Base-by-base conservation (phyloP, 768 basidiomycete genomes). In the Mycena galopus region DNA sequence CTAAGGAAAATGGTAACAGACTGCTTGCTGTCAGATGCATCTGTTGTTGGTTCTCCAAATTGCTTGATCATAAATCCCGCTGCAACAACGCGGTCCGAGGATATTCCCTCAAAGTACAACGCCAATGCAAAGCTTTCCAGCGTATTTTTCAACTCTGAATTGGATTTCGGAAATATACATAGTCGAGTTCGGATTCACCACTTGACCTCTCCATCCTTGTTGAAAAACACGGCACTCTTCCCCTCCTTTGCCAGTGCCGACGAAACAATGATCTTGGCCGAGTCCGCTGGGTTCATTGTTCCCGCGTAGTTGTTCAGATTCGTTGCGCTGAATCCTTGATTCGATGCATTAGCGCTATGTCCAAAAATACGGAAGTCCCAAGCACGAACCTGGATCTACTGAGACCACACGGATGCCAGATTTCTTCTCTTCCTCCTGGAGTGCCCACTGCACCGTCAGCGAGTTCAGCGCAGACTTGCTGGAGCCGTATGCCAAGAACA, bases 401-500 rank as follows among this genome's bases (percentile, higher is more conserved):
- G 56, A 42, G 3, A 59, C 56, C 23, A 71, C 65, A 16, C 65
- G 51, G 23, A 72, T 67, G 12, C 60, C 60, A 3, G 67, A 63
- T 8, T 65, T 65, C 21, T 69, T 73, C 27, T 68, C 12, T 16
- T 65, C n/a, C 42, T 73, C 67, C 53, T 64, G 32, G 1, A 62
- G 14, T 23, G 66, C 39, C 71, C 71, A 73, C 25, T 59, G 39
- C 32, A 65, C 33, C n/a, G 72, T 73, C 57, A 69, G 42, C 44
- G 58, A 44, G 29, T 73, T 73, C 35, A 73, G 42, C 16, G 68
- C 73, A 5, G 57, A n/a, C 59, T 73, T 73, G 63, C 67, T 61
- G 1, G 67, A 42, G 35, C 53, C 35, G 33, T 73, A 73, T 5
- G 66, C 60, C 0, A 19, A 58, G 19, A 25, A 25, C 17, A 69